These are phyloP conservation scores for Leersia perrieri DNA, from an alignment of 176 grass and related monocot genomes.

Conservation along the genomic window DNA sequence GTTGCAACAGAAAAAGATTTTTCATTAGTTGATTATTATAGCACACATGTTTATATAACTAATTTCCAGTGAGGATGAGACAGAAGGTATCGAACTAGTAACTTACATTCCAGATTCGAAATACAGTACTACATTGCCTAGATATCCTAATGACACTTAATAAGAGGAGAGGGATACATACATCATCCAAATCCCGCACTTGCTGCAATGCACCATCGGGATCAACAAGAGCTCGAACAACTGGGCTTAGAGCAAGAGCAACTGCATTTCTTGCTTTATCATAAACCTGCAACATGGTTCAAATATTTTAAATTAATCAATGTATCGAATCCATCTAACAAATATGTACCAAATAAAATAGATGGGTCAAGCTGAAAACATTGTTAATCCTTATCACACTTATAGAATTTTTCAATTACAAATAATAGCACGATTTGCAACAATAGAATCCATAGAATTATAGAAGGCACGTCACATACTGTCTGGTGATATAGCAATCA, in stretches of 20 bases:
- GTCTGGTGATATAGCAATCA: neutral
- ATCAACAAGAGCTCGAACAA: constrained; percentile 93
- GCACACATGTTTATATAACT: neutral
- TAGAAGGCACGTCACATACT: neutral
- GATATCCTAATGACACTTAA: constrained; percentile 7
- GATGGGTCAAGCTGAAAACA: neutral
- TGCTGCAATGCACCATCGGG: constrained; percentile 94
- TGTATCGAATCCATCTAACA: neutral
- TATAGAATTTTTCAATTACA: constrained; percentile 22
- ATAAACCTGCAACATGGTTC: constrained; percentile 57
- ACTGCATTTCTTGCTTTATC: constrained; percentile 98
- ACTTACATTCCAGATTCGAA: neutral
- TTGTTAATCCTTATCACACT: neutral
- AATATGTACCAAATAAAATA: neutral
- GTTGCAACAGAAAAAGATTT: constrained; percentile 31
- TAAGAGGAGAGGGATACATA: constrained; percentile 37
- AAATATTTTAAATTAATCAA: neutral
- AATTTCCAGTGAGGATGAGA: constrained; percentile 5
- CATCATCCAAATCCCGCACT: constrained; percentile 83
- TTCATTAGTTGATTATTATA: constrained; percentile 17
- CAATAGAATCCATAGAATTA: neutral
- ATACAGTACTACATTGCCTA: neutral
- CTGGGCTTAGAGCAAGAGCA: constrained; percentile 96
- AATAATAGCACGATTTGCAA: neutral
- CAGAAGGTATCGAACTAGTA: neutral